phyloP scores from a whole-genome alignment of 768 basidiomycete genomes.

The Leccinum pellstonianum region DNA sequence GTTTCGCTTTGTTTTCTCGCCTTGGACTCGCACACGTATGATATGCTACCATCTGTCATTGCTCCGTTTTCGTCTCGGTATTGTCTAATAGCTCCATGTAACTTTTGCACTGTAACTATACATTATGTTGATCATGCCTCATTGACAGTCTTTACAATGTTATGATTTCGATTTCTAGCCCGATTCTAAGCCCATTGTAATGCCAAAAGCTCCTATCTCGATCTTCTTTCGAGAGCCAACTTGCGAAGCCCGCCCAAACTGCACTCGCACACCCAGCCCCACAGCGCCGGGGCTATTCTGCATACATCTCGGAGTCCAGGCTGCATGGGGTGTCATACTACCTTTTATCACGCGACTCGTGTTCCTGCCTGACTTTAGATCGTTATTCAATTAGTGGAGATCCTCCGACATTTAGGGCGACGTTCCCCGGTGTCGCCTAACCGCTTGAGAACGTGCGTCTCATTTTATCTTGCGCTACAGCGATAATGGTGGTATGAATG shows the following conservation, averaged over 20 bases:
- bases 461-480: not conserved
- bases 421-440: slow-evolving; percentile 84
- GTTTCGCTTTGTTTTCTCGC: slow-evolving; percentile 1
- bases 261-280: not conserved
- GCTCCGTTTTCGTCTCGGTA: not conserved
- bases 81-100: not conserved
- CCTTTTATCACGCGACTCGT: not conserved
- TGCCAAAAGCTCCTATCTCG: not conserved
- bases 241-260: not conserved
- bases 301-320: slow-evolving; percentile 85
- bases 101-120: not conserved
- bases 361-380: slow-evolving; percentile 32
- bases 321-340: slow-evolving; percentile 80
- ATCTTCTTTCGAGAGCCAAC: not conserved
- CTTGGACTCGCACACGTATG: not conserved
- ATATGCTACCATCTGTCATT: not conserved
- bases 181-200: not conserved
- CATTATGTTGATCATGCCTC: not conserved
- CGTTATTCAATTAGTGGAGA: slow-evolving; percentile 80
- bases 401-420: slow-evolving; percentile 89
- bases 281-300: slow-evolving; percentile 52
- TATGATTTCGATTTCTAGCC: too few relatives aligned
- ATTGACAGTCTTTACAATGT: too few relatives aligned
- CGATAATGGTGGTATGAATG: too few relatives aligned
- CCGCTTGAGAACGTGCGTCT: slow-evolving; percentile 64